Conservation (phyloP, 768 basidiomycete genomes). For the Austroboletus eburneus region DNA sequence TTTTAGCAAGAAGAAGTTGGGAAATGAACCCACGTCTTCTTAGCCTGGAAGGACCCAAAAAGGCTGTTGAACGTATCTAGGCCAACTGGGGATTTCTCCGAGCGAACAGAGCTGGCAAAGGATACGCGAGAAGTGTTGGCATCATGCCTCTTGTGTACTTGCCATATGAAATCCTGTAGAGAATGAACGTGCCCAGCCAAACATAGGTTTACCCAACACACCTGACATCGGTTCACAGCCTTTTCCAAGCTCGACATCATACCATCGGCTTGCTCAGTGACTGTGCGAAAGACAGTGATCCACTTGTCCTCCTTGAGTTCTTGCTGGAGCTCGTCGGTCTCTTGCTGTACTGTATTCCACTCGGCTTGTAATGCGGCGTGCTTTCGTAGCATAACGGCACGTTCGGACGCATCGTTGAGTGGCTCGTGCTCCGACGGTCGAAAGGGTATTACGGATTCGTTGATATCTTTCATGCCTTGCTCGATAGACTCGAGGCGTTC, state of each 20-base stretch:
- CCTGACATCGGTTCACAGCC: slow-evolving; percentile 86
- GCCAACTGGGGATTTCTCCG: slow-evolving; percentile 49
- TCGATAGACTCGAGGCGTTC: slow-evolving; percentile 73
- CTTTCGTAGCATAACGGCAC: slow-evolving; percentile 57
- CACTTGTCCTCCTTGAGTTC: slow-evolving; percentile 98
- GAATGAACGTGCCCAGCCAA: not conserved
- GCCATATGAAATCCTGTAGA: slow-evolving; percentile 77
- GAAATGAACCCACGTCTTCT: slow-evolving; percentile 67
- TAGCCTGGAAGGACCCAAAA: slow-evolving; percentile 76
- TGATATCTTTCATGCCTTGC: slow-evolving; percentile 66
- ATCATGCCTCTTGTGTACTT: slow-evolving; percentile 62
- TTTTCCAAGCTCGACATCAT: slow-evolving; percentile 98
- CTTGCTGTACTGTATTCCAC: slow-evolving; percentile 78
- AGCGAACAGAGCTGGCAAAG: slow-evolving; percentile 42
- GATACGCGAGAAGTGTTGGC: slow-evolving; percentile 40
- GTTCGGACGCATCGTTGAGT: slow-evolving; percentile 38
- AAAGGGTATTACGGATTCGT: slow-evolving; percentile 61
- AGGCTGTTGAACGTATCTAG: slow-evolving; percentile 63
- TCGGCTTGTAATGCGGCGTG: slow-evolving; percentile 68
- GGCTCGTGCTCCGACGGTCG: slow-evolving; percentile 46
- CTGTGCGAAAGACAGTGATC: slow-evolving; percentile 91
- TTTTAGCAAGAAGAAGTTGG: slow-evolving; percentile 3
- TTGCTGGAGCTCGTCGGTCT: slow-evolving; percentile 77
- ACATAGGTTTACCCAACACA: slow-evolving; percentile 33
- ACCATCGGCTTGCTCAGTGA: slow-evolving; percentile 91